phyloP scores from a whole-genome alignment of 164 flowering plant species.

The Stephania yunnanensis region DNA sequence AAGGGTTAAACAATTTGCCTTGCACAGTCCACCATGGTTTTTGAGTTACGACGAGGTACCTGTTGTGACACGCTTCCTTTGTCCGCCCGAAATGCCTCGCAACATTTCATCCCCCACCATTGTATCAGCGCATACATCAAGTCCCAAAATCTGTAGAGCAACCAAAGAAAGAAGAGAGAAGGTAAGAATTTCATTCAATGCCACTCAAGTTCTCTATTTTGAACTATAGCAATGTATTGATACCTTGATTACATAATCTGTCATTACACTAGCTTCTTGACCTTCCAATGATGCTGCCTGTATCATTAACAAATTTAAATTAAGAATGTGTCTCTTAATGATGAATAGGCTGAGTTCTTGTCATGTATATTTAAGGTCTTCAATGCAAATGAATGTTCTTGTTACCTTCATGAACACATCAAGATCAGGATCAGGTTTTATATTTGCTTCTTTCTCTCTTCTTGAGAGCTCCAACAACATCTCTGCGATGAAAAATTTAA shows the following conservation, averaged over 20 bases:
- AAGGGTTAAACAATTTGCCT: not conserved
- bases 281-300: slow-evolving; percentile 69
- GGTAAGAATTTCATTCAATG: not conserved
- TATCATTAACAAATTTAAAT: not conserved
- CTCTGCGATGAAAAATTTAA: slow-evolving; percentile 27
- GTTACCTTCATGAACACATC: slow-evolving; percentile 77
- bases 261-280: slow-evolving; percentile 56
- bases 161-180: not conserved
- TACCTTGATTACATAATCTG: slow-evolving; percentile 76
- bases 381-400: not conserved
- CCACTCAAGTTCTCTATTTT: not conserved
- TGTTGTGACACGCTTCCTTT: slow-evolving; percentile 42
- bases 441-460: slow-evolving; percentile 61
- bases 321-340: not conserved
- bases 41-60: slow-evolving; percentile 17
- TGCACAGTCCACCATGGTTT: not conserved
- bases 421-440: slow-evolving; percentile 62
- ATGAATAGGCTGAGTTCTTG: not conserved
- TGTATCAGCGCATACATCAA: slow-evolving; percentile 47
- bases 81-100: slow-evolving; percentile 52
- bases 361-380: not conserved
- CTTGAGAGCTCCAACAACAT: slow-evolving; percentile 60
- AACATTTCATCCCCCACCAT: slow-evolving; percentile 45
- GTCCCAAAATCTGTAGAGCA: slow-evolving; percentile 35
- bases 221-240: not conserved